Base-by-base conservation (phyloP, 768 basidiomycete species). In the Suillus variegatus region DNA sequence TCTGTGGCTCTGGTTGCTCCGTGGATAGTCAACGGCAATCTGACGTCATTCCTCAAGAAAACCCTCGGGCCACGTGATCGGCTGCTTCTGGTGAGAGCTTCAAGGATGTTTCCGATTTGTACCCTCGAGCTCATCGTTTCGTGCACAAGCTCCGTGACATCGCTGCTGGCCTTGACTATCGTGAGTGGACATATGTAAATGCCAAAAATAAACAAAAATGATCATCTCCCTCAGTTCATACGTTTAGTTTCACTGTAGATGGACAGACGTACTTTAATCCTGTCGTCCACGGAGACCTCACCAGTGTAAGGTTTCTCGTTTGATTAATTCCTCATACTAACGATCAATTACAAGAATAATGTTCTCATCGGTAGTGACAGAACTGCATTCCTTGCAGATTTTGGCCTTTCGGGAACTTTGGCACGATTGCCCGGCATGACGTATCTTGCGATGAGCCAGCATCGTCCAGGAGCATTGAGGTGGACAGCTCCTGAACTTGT, bases 401-500 rank as follows among this genome's bases (percentile, higher is more conserved):
- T 83, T 65, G 82, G 82, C 4, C 70, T 82, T 6, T 82, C 80
- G 10, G 79, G 68, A 41, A 76, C 82, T 56, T 70, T 78, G 10
- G 69, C 68, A 20, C 76, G 80, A 61, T 72, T 76, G 62, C 70
- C 75, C 40, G 70, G 73, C 18, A 6, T 75, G 71, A 56, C 55
- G 20, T 63, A 63, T 25, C 16, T 57, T 7, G 57, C 43, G 1
- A 35, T 14, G 13, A 38, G 32, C 8, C 81, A 18, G 25, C 25
- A 25, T 32, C 18, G 10, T 32, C 52, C 52, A 54, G 52, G 52
- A 32, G 77, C 80, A 22, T 74, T 82, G 28, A 76, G 82, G 0
- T 83, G 82, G 81, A 77, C 81, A 9, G 82, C 81, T 51, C 71
- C 80, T 0, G 68, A 76, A n/a, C 70, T 83, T 2, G 81, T 78